Evolutionary conservation across 108 stramenopile genomes (phyloP).

Genomic region (Pseudonitzschia multiseries): DNA sequence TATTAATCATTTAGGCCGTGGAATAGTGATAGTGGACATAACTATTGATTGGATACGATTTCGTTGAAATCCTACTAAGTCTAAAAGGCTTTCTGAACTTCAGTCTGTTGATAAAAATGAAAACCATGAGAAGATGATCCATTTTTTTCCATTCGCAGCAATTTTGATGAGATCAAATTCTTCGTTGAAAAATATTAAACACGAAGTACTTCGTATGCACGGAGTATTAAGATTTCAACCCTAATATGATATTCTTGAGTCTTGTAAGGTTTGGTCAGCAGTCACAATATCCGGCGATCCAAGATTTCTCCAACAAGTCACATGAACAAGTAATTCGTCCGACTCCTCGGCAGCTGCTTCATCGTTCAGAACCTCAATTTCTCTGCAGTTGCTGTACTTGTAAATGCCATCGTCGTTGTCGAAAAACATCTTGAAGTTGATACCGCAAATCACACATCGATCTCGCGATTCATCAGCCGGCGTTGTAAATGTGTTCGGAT

Average conservation of each 20-base stretch:
- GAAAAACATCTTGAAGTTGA: slow-evolving; percentile 86
- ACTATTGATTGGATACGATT: too few species aligned
- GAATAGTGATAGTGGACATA: too few species aligned
- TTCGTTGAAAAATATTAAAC: too few species aligned
- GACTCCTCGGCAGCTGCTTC: slow-evolving; percentile 63
- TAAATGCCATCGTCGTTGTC: slow-evolving; percentile 89
- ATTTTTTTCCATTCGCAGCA: too few species aligned
- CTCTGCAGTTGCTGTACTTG: slow-evolving; percentile 83
- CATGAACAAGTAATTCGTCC: slow-evolving; percentile 68
- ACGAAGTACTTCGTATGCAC: too few species aligned
- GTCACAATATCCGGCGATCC: slow-evolving; percentile 70
- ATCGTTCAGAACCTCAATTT: slow-evolving; percentile 69
- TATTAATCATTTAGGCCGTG: too few species aligned
- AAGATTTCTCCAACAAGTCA: slow-evolving; percentile 75
- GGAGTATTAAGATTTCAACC: too few species aligned
- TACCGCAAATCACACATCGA: slow-evolving; percentile 80
- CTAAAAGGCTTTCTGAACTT: too few species aligned
- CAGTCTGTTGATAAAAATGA: too few species aligned
- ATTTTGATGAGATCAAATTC: too few species aligned
- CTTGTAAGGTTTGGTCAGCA: slow-evolving; percentile 66
- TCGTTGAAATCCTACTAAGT: too few species aligned
- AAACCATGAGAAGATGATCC: too few species aligned
- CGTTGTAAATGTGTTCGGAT: slow-evolving; percentile 39
- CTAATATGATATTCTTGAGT: slow-evolving; percentile 5
- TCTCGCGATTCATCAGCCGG: slow-evolving; percentile 79